These are phyloP conservation scores for Lactifluus piperatus DNA, from an alignment of 768 basidiomycete species.

Conservation along the genomic window DNA sequence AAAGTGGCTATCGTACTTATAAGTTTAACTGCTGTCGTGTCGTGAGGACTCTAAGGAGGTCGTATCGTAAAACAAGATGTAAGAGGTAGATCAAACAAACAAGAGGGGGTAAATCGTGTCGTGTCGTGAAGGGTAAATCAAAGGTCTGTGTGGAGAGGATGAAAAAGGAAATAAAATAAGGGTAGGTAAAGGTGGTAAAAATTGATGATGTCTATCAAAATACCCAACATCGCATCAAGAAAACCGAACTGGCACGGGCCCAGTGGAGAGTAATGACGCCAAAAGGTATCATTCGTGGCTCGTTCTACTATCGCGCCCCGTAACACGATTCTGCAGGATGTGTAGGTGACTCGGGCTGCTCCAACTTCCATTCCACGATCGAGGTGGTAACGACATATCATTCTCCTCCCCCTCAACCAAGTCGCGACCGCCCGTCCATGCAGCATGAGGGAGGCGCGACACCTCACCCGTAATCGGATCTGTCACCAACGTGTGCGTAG, in stretches of 20 bases:
- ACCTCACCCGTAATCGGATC: conserved; percentile 29
- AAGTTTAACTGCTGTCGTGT: conserved; percentile 8
- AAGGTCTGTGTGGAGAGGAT: background rate
- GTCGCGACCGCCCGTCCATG: conserved; percentile 17
- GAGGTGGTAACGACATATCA: background rate
- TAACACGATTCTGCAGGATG: conserved; percentile 11
- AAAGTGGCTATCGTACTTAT: background rate
- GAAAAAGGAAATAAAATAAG: background rate
- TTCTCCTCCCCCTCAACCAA: background rate
- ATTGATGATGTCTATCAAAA: background rate
- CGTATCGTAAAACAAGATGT: background rate
- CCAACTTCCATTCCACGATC: conserved; percentile 16
- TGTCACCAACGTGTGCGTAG: conserved; percentile 26
- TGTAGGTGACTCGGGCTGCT: conserved; percentile 14
- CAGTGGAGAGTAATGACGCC: background rate
- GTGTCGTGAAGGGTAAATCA: background rate
- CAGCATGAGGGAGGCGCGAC: conserved; percentile 23
- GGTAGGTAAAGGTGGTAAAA: background rate
- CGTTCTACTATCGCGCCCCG: background rate
- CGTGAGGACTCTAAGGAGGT: background rate
- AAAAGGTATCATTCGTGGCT: conserved; percentile 1
- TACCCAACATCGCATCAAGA: background rate
- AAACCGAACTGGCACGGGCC: background rate
- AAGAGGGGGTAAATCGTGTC: background rate
- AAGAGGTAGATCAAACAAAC: background rate